These are phyloP conservation scores for Neocatenulostroma microsporum DNA, from an alignment of 2,329 filamentous ascomycete genomes.

Conservation along the genomic window DNA sequence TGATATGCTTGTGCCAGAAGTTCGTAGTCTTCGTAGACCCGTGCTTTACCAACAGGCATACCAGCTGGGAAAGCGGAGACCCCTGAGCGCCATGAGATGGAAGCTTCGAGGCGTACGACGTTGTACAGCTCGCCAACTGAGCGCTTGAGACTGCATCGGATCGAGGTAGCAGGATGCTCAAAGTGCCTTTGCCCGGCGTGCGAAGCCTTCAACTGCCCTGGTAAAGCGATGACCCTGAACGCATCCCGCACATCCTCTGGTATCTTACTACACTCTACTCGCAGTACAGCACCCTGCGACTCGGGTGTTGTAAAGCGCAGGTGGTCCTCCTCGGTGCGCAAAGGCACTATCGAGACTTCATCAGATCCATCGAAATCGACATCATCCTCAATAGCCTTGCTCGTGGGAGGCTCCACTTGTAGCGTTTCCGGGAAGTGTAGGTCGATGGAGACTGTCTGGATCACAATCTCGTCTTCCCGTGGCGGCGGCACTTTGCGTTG, in stretches of 20 bases:
- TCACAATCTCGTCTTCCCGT: slow-evolving; percentile 14
- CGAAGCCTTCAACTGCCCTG: slow-evolving; percentile 11
- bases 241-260: slow-evolving; percentile 10
- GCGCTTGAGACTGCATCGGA: slow-evolving; percentile 18
- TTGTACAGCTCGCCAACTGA: slow-evolving; percentile 19
- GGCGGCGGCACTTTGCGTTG: neutral
- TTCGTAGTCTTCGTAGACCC: slow-evolving; percentile 24
- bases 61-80: slow-evolving; percentile 24
- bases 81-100: slow-evolving; percentile 24
- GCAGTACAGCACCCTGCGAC: slow-evolving; percentile 15
- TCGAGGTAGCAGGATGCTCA: slow-evolving; percentile 7
- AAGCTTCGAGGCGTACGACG: slow-evolving; percentile 21
- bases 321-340: slow-evolving; percentile 13
- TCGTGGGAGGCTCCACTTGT: slow-evolving; percentile 5
- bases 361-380: slow-evolving; percentile 16
- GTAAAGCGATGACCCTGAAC: slow-evolving; percentile 13
- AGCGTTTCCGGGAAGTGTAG: slow-evolving; percentile 21
- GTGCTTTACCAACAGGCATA: slow-evolving; percentile 15
- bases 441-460: slow-evolving; percentile 23
- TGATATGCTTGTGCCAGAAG: slow-evolving; percentile 17
- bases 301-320: slow-evolving; percentile 16
- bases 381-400: slow-evolving; percentile 13
- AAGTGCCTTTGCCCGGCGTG: neutral
- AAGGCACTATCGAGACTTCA: slow-evolving; percentile 14
- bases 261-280: slow-evolving; percentile 16